Base-by-base conservation (phyloP, 192 early-diverging fungal genomes). In the Oehlia diaphana region DNA sequence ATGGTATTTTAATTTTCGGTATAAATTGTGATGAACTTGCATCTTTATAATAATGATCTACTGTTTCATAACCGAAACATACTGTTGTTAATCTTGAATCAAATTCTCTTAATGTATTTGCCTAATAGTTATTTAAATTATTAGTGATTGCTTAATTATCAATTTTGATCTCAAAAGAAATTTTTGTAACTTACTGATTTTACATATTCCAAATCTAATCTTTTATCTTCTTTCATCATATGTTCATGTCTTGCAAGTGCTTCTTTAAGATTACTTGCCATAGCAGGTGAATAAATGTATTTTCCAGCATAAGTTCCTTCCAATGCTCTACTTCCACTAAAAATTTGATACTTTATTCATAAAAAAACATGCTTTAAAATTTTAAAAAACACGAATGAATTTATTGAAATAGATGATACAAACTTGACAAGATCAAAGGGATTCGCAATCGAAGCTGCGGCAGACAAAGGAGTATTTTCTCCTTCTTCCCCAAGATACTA, bases 401-500 rank as follows among this genome's bases (percentile, higher is more conserved):
- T 78, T 63, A 73, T 63, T 39, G 9, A 7, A 62, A 66, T 28
- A 42, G 10, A 64, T 9, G 39, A 71, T 68, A 61, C 81, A 72
- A 83, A 90, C 88, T 78, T 82, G 26, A 93, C 78, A 26, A 97
- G 88, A 79, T 97, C 95, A 81, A 90, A 96, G 16, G 96, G 97
- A 79, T 97, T 98, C 72, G 89, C 92, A 61, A 99, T 90, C 1
- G 94, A 92, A 23, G 94, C 88, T 33, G 88, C 92, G 4, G 89
- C 95, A 35, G 89, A 79, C 28, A 99, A 89, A 44, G 92, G 92
- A 74, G 92, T 95, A 19, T 87, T 84, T 31, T 88, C 88, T 21
- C 93, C 92, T 69, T 92, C 90, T 82, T 97, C 94, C n/a, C 95
- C 95, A 26, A 94, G 90, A 63, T 91, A 95, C 87, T 92, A 76